phyloP scores from a whole-genome alignment of 2,329 filamentous ascomycete species.

The Tolypocladium nubicola region DNA sequence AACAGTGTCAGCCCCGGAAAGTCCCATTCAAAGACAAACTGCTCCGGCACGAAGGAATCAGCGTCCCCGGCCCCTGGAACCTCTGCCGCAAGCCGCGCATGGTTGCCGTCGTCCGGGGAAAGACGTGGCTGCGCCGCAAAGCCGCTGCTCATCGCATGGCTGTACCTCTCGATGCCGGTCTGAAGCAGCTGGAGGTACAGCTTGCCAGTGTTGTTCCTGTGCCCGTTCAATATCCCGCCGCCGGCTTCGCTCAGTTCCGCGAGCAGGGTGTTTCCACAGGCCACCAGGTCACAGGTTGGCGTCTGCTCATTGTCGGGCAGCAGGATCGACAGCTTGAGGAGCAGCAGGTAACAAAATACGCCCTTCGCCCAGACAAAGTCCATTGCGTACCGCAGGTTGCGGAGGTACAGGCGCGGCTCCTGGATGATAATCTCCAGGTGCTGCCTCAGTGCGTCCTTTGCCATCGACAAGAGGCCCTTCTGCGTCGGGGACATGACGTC shows the following conservation, averaged over 20 bases:
- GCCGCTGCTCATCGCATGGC: background rate
- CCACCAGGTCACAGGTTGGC: conserved; percentile 8
- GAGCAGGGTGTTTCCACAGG: conserved; percentile 9
- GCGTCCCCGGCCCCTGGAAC: background rate
- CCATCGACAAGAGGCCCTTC: conserved; percentile 33
- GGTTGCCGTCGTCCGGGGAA: background rate
- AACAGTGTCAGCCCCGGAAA: conserved; percentile 41
- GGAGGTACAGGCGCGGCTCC: conserved; percentile 35
- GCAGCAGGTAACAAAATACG: conserved; percentile 43
- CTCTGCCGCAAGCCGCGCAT: no score
- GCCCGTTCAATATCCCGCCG: conserved; percentile 7
- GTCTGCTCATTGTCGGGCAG: conserved; percentile 25
- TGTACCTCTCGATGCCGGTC: conserved; percentile 12
- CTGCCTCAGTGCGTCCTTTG: conserved; percentile 37
- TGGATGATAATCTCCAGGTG: conserved; percentile 37
- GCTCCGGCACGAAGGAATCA: conserved; percentile 40
- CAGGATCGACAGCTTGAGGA: conserved; percentile 40
- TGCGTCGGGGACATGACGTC: conserved; percentile 37
- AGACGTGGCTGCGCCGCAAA: background rate
- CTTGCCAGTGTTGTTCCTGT: conserved; percentile 22
- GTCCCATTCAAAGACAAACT: conserved; percentile 48
- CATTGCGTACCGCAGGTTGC: conserved; percentile 41
- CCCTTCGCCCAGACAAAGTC: conserved; percentile 50
- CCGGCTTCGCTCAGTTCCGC: conserved; percentile 14
- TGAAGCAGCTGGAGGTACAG: conserved; percentile 14